A percentile compares a stretch with the other conserved stretches of the same genome.
These are phyloP conservation scores for Theileria luwenshuni DNA, from an alignment of 169 alveolate species.

Conservation along the genomic window DNA sequence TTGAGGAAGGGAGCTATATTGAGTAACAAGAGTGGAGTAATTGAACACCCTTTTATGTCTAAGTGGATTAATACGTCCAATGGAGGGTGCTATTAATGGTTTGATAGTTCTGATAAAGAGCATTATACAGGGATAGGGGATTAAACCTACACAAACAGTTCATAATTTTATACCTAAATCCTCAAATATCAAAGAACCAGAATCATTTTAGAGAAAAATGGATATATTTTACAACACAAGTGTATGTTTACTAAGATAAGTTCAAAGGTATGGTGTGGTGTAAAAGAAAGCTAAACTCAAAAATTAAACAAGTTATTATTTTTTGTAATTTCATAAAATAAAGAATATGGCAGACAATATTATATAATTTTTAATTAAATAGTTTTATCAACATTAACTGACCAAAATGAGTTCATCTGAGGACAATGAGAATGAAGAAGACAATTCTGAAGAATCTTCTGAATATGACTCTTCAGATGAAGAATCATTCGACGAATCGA, in stretches of 20 bases:
- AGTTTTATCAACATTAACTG: too few species aligned
- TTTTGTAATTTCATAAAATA: background rate
- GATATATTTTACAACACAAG: too few species aligned
- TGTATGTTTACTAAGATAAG: too few species aligned
- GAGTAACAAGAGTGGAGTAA: background rate
- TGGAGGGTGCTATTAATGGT: background rate
- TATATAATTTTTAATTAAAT: slow-evolving; percentile 4
- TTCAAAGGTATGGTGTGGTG: slow-evolving; percentile 8
- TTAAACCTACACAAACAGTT: slow-evolving; percentile 1
- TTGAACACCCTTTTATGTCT: slow-evolving; percentile 3
- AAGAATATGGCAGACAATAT: background rate
- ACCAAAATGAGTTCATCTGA: slow-evolving; percentile 37
- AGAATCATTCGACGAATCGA: slow-evolving; percentile 67
- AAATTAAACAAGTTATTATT: background rate
- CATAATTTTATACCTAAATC: too few species aligned
- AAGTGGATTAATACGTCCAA: background rate
- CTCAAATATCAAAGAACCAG: too few species aligned
- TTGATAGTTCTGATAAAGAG: background rate
- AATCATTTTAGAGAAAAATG: too few species aligned
- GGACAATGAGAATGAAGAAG: slow-evolving; percentile 12
- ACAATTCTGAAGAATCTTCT: slow-evolving; percentile 27
- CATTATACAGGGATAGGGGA: background rate
- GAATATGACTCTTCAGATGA: slow-evolving; percentile 26
- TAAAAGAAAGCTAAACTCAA: background rate
- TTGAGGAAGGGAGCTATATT: background rate